A percentile compares a stretch with the other conserved stretches of the same genome.
Evolutionary conservation across 768 basidiomycete genomes (phyloP).

Genomic region (Lepiota brunneoincarnata): DNA sequence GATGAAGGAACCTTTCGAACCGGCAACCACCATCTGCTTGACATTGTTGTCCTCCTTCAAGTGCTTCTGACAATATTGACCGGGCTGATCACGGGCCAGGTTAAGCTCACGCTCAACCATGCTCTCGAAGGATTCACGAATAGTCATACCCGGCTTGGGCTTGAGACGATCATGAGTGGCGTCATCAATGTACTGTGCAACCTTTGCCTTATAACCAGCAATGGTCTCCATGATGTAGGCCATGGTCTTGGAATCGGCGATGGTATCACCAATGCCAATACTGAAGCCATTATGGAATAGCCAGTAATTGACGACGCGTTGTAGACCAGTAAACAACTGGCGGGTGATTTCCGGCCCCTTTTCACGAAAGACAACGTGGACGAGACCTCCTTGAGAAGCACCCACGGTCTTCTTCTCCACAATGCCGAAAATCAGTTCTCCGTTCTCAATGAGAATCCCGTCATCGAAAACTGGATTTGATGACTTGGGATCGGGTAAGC

Average conservation of each 20-base stretch:
- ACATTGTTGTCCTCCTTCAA: conserved; percentile 99
- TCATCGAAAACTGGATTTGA: conserved; percentile 86
- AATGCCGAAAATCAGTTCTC: conserved; percentile 91
- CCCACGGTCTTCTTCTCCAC: conserved; percentile 99
- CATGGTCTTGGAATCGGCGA: conserved; percentile 91
- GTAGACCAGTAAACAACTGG: conserved; percentile 88
- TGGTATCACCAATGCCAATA: conserved; percentile 98
- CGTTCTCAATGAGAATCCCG: conserved; percentile 95
- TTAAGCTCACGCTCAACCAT: conserved; percentile 89
- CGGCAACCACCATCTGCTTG: conserved; percentile 99
- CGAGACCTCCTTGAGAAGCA: conserved; percentile 88
- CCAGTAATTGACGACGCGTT: conserved; percentile 98
- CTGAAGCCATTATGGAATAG: conserved; percentile 98
- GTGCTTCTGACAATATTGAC: conserved; percentile 95
- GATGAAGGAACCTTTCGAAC: conserved; percentile 98
- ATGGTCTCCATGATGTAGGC: conserved; percentile 80
- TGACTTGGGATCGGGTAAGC: conserved; percentile 75
- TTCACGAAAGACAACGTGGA: conserved; percentile 97
- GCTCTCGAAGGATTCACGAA: conserved; percentile 97
- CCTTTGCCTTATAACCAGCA: conserved; percentile 73
- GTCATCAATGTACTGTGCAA: conserved; percentile 75
- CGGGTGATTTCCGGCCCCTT: conserved; percentile 92
- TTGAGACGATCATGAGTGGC: conserved; percentile 87
- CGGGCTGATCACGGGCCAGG: conserved; percentile 91
- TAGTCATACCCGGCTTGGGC: conserved; percentile 95